Conservation (phyloP, 495 filamentous ascomycete genomes). For the Xylaria acuta region DNA sequence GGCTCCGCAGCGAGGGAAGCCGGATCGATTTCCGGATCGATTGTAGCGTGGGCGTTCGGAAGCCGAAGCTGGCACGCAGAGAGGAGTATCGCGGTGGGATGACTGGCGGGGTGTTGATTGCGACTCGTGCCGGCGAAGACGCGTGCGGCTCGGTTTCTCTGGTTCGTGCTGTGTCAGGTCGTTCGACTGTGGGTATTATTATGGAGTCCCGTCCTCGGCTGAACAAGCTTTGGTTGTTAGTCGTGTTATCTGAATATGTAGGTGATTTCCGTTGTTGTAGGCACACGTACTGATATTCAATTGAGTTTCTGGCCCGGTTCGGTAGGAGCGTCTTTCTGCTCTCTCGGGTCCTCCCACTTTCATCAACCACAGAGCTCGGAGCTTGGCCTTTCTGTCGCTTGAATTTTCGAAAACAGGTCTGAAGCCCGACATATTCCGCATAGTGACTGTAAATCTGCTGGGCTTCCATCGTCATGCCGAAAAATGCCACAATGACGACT, state of each 20-base stretch:
- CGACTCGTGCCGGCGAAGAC: background rate
- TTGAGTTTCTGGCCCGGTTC: background rate
- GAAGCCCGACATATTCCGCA: slow-evolving; percentile 58
- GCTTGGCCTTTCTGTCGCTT: slow-evolving; percentile 34
- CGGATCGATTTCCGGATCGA: slow-evolving; percentile 16
- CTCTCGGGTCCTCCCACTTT: slow-evolving; percentile 1
- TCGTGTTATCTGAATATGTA: background rate
- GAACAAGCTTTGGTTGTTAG: background rate
- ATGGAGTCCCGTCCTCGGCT: background rate
- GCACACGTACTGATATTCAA: background rate
- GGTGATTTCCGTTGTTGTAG: background rate
- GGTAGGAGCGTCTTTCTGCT: slow-evolving; percentile 8
- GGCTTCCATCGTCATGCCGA: slow-evolving; percentile 81
- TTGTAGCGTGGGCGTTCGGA: slow-evolving; percentile 22
- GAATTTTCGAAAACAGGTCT: slow-evolving; percentile 52
- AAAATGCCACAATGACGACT: slow-evolving; percentile 73
- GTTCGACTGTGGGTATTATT: slow-evolving; percentile 5
- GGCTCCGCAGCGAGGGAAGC: background rate
- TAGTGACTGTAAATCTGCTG: slow-evolving; percentile 70
- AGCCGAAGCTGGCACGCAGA: slow-evolving; percentile 7
- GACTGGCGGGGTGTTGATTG: background rate
- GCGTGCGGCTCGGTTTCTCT: background rate
- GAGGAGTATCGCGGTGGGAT: slow-evolving; percentile 26
- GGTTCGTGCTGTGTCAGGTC: background rate
- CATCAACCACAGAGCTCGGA: background rate